Conservation (phyloP, 768 basidiomycete genomes). For the Suillus decipiens region DNA sequence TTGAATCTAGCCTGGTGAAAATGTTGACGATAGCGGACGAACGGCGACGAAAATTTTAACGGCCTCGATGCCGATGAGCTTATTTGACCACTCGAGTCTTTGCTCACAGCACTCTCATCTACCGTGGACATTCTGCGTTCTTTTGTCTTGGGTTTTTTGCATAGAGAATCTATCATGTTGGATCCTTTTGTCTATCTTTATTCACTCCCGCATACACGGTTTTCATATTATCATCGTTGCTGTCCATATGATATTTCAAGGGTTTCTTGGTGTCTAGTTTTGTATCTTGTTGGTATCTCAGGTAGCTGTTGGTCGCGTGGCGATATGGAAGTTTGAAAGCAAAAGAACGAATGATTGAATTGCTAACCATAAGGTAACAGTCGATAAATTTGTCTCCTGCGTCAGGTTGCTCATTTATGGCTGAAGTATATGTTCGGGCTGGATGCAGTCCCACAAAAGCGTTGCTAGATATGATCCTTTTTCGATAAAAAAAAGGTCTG, state of each 20-base stretch:
- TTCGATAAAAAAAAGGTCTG: neutral
- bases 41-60: slow-evolving; percentile 29
- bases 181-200: slow-evolving; percentile 10
- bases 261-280: neutral
- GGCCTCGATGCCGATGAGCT: neutral
- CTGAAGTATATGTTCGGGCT: neutral
- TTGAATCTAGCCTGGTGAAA: slow-evolving; percentile 50
- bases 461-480: neutral
- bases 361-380: neutral
- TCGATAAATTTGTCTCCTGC: neutral
- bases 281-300: neutral
- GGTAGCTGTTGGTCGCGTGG: neutral
- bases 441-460: neutral
- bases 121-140: neutral
- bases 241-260: neutral
- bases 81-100: neutral
- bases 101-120: neutral
- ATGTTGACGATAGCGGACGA: slow-evolving; percentile 46
- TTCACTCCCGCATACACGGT: neutral
- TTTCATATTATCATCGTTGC: neutral
- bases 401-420: neutral
- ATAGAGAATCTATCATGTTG: neutral
- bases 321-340: neutral
- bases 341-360: neutral
- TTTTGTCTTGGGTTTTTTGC: neutral